Conservation (phyloP, 2,329 filamentous ascomycete genomes). For the Ophiosphaerella herpotricha region DNA sequence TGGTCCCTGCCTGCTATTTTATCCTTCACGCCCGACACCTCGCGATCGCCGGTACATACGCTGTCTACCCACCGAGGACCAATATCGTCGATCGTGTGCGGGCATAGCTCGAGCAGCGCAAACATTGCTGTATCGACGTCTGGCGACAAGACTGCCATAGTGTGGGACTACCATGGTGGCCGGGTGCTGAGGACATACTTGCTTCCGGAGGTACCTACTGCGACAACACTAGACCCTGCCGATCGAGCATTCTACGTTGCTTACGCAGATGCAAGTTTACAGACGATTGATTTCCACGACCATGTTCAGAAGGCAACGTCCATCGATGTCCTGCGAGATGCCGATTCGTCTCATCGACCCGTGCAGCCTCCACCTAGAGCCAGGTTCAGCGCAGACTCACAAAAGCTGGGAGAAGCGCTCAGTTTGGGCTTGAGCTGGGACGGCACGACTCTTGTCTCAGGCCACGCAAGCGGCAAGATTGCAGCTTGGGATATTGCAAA, state of each 20-base stretch:
- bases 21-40: slow-evolving; percentile 59
- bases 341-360: slow-evolving; percentile 61
- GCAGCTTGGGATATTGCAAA: slow-evolving; percentile 79
- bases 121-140: slow-evolving; percentile 85
- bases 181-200: slow-evolving; percentile 79
- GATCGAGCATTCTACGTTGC: slow-evolving; percentile 82
- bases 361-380: slow-evolving; percentile 48
- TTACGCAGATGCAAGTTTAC: slow-evolving; percentile 79
- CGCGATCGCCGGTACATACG: slow-evolving; percentile 71
- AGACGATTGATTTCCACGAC: slow-evolving; percentile 75
- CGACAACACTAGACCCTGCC: slow-evolving; percentile 77
- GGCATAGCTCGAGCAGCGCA: slow-evolving; percentile 71
- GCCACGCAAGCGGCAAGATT: slow-evolving; percentile 79
- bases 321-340: slow-evolving; percentile 51
- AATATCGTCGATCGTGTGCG: slow-evolving; percentile 66
- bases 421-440: slow-evolving; percentile 81
- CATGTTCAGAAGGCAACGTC: slow-evolving; percentile 49
- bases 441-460: slow-evolving; percentile 77
- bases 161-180: slow-evolving; percentile 90
- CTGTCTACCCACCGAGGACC: slow-evolving; percentile 77
- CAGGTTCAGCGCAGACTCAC: slow-evolving; percentile 58
- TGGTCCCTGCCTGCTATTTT: slow-evolving; percentile 83
- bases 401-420: slow-evolving; percentile 67
- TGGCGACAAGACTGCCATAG: slow-evolving; percentile 83
- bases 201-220: slow-evolving; percentile 73